Base-by-base conservation (phyloP, 2,329 filamentous ascomycete genomes). In the Hypoxylon sp. region DNA sequence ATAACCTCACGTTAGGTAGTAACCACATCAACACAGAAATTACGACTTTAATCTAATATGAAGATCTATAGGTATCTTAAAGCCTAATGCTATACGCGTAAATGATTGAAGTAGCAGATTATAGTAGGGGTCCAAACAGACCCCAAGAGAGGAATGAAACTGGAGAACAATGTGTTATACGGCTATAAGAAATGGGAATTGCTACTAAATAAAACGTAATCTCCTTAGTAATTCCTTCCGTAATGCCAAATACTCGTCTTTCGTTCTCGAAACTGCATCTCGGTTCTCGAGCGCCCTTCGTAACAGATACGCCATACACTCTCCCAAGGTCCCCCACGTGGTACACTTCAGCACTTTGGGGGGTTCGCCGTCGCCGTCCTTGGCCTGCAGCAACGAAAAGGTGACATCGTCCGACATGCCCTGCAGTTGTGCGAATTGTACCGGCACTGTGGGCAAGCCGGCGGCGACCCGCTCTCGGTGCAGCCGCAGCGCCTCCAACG, bases 341-440 rank as follows among this genome's bases (percentile, higher is more conserved):
- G 50, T 34, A 23, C 50, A 52, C 14, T 52, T 52, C 9, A 34
- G 23, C 3, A 52, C 50, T 10, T 52, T 32, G 17, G 50, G 50
- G 2, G 50, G 25, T 21, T 13, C 32, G 1, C 32, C 19, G 10
- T 25, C n/a, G 23, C 38, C 50, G 25, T 52, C 50, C 19, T 52
- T 52, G 2, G 30, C 17, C 5, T 30, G 28, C 23, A 52, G 19
- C 6, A 52, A 13, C 17, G 50, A 52, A n/a, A 52, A 52, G 19
- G 28, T 52, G 13, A 52, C 50, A 30, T 52, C 50, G 11, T 52
- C 50, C n/a, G 50, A 52, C 50, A 52, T 52, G 6, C 50, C 50
- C 5, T 52, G 50, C n/a, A 52, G 32, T 10, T 52, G 50, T 7
- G 28, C 50, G 21, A 52, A 52, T 9, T 32, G 28, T 3, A 52